Percentiles rank a stretch among this genome's conserved stretches.
Evolutionary conservation across 208 protist species (phyloP).

Genomic region (Leishmania braziliensis): DNA sequence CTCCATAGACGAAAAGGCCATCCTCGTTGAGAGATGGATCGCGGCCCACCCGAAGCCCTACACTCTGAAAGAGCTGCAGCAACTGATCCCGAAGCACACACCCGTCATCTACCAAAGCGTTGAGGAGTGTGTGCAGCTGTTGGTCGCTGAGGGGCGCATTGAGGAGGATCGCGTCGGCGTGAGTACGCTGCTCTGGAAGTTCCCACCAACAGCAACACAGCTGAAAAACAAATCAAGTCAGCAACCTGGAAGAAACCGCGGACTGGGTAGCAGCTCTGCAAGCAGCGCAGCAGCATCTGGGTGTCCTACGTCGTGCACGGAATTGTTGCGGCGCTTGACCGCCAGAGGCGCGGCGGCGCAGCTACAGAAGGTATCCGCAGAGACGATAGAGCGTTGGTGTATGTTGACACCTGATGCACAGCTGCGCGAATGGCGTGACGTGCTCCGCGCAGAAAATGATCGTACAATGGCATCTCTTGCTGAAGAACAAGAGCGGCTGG

Average conservation of each 20-base stretch:
- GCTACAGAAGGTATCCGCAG: neutral
- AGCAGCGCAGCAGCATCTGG: neutral
- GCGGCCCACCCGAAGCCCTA: constrained; percentile 61
- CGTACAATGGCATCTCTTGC: neutral
- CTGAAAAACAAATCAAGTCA: neutral
- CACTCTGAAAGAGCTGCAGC: constrained; percentile 80
- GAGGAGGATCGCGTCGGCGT: constrained; percentile 76
- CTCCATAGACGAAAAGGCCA: constrained; percentile 85
- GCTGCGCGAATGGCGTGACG: constrained; percentile 6
- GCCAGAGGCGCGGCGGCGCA: neutral
- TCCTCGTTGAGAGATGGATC: constrained; percentile 68
- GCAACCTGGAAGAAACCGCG: neutral
- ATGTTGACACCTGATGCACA: neutral
- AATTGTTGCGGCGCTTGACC: constrained; percentile 15
- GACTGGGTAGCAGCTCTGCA: neutral
- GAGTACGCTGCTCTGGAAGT: constrained; percentile 81
- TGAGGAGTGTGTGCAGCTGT: constrained; percentile 77
- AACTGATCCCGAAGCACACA: constrained; percentile 62
- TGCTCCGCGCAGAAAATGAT: neutral
- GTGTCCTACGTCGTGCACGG: constrained; percentile 1
- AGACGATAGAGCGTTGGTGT: constrained; percentile 9
- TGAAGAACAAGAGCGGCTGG: constrained; percentile 3
- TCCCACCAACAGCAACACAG: constrained; percentile 35
- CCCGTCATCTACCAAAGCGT: constrained; percentile 85
- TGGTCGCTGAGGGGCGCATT: constrained; percentile 72